Base-by-base conservation (phyloP, 257 asterid species). In the Solanum bulbocastanum region DNA sequence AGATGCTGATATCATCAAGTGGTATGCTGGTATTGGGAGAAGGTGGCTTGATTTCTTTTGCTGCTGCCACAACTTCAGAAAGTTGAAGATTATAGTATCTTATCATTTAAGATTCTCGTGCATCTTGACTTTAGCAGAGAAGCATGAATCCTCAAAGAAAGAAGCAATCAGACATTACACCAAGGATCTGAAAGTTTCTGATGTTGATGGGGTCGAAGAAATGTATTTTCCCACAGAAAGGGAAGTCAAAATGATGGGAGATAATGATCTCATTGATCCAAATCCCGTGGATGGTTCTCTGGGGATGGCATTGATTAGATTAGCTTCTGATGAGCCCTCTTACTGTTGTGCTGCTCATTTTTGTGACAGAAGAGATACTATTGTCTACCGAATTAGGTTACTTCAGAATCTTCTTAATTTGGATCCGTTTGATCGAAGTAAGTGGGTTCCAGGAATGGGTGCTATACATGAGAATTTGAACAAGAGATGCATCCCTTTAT, bases 1-100 rank as follows among this genome's bases (percentile, higher is more conserved):
- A 88, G 99, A 97, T 87, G 86, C 44, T 4, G 98, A 96, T 91
- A 95, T 97, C 68, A 93, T 97, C 86, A 95, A 93, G 87, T 97
- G 99, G 98, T 96, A 97, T 62, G 98, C 98, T 4, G 99, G 99
- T 14, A 89, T 96, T n/a, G 99, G 94, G 8, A 94, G 89, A 92
- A 93, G 99, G 87, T 94, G 96, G 98, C 99, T 96, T 39, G 96
- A 96, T 39, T 97, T 88, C 92, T 97, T 87, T 56, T 91, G 94
- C 91, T 96, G 99, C 90, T 96, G 99, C 87, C 95, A 95, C 91
- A 97, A 97, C 91, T 97, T 96, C 91, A 91, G 90, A 35, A 93
- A 88, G 75, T 94, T 97, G 20, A 97, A 95, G 83, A 93, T 93
- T 62, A 39, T 93, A 15, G 94, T 96, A 12, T 88, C 94, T 9